phyloP scores from a whole-genome alignment of 768 basidiomycete species.

The Termitomyces sp. region DNA sequence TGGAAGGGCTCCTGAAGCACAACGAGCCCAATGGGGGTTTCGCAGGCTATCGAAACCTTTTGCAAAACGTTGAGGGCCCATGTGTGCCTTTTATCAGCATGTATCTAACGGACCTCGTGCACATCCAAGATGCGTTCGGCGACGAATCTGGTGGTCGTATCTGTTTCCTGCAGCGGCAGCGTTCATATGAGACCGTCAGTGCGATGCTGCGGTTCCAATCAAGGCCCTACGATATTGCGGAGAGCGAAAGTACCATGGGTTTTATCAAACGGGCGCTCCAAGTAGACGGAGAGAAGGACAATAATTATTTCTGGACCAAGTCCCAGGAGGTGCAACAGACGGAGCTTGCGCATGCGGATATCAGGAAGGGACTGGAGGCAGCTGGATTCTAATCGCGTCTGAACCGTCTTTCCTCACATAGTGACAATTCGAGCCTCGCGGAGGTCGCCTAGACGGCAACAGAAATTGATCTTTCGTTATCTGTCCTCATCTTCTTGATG shows the following conservation, averaged over 20 bases:
- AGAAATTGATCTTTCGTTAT: neutral
- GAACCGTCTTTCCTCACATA: no score
- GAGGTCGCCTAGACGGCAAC: neutral
- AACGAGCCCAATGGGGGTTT: conserved; percentile 60
- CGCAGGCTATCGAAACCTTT: conserved; percentile 45
- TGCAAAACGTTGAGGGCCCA: conserved; percentile 45
- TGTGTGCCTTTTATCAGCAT: conserved; percentile 67
- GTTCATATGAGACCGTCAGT: conserved; percentile 50
- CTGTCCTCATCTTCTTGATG: neutral
- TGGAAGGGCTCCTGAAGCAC: conserved; percentile 48
- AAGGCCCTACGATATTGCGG: conserved; percentile 42
- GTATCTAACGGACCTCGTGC: conserved; percentile 57
- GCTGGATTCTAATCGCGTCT: conserved; percentile 50
- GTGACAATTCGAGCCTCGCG: neutral
- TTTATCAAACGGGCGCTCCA: conserved; percentile 46
- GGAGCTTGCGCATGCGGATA: conserved; percentile 59
- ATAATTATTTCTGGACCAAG: conserved; percentile 50
- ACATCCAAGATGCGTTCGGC: conserved; percentile 45
- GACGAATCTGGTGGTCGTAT: conserved; percentile 35
- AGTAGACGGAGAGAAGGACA: conserved; percentile 34
- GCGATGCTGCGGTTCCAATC: conserved; percentile 55
- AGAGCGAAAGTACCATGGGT: conserved; percentile 37
- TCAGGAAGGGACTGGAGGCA: conserved; percentile 61
- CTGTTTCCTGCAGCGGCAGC: conserved; percentile 50
- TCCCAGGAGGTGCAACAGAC: conserved; percentile 56